Conservation (phyloP, 108 stramenopile species). For the Nannochloropsis granulata region DNA sequence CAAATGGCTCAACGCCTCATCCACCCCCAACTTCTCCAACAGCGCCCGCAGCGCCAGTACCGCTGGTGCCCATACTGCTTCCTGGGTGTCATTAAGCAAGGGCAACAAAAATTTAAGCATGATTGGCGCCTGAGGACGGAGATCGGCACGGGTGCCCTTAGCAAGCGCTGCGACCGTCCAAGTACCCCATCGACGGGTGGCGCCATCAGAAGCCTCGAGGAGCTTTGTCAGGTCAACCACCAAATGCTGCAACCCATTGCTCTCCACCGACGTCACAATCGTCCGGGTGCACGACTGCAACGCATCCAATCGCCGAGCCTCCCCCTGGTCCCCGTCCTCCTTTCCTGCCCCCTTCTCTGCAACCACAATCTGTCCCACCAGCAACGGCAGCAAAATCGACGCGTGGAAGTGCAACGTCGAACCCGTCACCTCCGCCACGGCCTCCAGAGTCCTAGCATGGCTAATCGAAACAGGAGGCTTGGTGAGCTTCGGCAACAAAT, state of each 20-base stretch:
- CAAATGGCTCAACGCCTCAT: constrained; percentile 72
- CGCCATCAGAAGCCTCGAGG: not conserved
- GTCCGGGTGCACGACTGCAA: constrained; percentile 4
- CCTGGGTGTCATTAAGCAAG: constrained; percentile 62
- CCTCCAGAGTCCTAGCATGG: constrained; percentile 68
- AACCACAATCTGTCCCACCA: constrained; percentile 5
- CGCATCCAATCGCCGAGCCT: not conserved
- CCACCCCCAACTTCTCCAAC: constrained; percentile 60
- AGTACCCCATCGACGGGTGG: not conserved
- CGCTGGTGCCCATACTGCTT: constrained; percentile 46
- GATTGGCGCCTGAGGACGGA: not conserved
- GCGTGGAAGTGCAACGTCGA: constrained; percentile 60
- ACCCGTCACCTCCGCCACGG: constrained; percentile 67
- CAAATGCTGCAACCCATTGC: not conserved
- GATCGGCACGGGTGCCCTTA: not conserved
- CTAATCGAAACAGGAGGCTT: constrained; percentile 55
- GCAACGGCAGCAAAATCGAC: constrained; percentile 42
- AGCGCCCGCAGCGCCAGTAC: constrained; percentile 49
- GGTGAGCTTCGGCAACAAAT: constrained; percentile 77
- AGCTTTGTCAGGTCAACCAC: not conserved
- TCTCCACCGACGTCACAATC: constrained; percentile 10
- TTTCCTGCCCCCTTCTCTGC: not conserved
- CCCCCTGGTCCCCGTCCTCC: not conserved
- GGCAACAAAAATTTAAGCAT: constrained; percentile 33
- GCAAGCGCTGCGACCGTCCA: not conserved